Evolutionary conservation across 2,329 filamentous ascomycete species (phyloP).

Genomic region (Colletotrichum sp.): DNA sequence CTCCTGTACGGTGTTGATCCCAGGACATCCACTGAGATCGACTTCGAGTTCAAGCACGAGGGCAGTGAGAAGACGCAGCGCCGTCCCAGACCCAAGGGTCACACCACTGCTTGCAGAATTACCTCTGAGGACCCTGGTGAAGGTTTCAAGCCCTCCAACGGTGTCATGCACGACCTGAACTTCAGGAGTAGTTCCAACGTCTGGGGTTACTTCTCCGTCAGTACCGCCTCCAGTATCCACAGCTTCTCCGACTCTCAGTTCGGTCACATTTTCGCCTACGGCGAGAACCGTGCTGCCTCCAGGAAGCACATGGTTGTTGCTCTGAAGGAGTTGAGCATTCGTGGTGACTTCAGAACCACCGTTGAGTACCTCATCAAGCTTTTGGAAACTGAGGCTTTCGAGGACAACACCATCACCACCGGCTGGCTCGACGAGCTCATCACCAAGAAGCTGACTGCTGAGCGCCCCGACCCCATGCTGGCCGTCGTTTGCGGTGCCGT

Average conservation of each 20-base stretch:
- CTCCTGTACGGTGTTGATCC: slow-evolving; percentile 95
- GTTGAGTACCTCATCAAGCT: slow-evolving; percentile 99
- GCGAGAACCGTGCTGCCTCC: slow-evolving; percentile 94
- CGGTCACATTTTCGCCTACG: slow-evolving; percentile 98
- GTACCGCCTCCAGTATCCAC: slow-evolving; percentile 95
- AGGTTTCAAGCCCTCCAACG: slow-evolving; percentile 98
- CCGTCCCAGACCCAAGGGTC: slow-evolving; percentile 90
- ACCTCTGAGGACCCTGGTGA: slow-evolving; percentile 98
- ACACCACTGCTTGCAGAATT: slow-evolving; percentile 98
- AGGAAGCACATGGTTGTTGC: slow-evolving; percentile 99
- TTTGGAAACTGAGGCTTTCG: slow-evolving; percentile 96
- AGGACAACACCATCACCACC: slow-evolving; percentile 98
- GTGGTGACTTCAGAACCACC: slow-evolving; percentile 97
- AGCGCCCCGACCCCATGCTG: slow-evolving; percentile 90
- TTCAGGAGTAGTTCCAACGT: slow-evolving; percentile 99
- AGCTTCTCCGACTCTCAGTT: slow-evolving; percentile 99
- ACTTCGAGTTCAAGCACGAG: slow-evolving; percentile 93
- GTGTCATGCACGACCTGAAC: slow-evolving; percentile 99
- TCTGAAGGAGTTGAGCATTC: slow-evolving; percentile 98
- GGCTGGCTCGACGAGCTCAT: slow-evolving; percentile 99
- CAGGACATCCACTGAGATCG: slow-evolving; percentile 83
- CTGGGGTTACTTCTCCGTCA: slow-evolving; percentile 99
- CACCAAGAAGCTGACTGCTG: slow-evolving; percentile 94
- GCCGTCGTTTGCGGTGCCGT: slow-evolving; percentile 96
- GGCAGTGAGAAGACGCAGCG: slow-evolving; percentile 85